Base-by-base conservation (phyloP, 257 asterid genomes). In the Nicotiana tabacum region DNA sequence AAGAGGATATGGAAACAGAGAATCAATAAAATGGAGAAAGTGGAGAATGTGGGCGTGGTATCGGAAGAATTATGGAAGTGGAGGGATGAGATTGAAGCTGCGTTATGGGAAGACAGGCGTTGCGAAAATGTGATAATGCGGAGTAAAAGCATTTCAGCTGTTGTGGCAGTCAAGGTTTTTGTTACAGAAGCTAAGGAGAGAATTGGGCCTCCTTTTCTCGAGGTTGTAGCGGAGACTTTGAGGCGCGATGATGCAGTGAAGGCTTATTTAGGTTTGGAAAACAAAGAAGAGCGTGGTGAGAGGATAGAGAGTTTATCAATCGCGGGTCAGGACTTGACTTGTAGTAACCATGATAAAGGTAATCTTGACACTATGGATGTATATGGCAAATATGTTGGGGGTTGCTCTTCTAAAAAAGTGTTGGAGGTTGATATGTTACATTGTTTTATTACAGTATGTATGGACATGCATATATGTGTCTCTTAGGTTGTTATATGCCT, bases 191-290 rank as follows among this genome's bases (percentile, higher is more conserved):
- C 90, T 85, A 89, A 81, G 61, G 91, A 82, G 85, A 91, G 77
- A 82, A 86, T 89, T 88, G 97, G 95, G 5, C 94, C 95, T 82
- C 83, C 97, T 0, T 93, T 93, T 89, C 94, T 94, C 2, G 97
- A 95, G 55, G 60, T 88, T 77, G 87, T 89, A 78, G 95, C 93
- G 0, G 89, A 84, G 56, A 69, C 78, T 4, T 62, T 83, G 68
- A 82, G 78, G 89, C 81, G 68, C 9, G 93, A 85, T 70, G 87
- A 87, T 81, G 79, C 61, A 39, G 13, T 87, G 84, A 84, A 55
- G 89, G 85, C 78, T 62, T 32, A 83, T 82, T 66, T 85, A 0
- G 85, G 84, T 37, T 65, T 53, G 51, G 80, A 39, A 67, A 66
- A 37, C 39, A 64, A 16, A 72, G 58, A 72, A 17, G 79, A 72